Evolutionary conservation across 1,284 basidiomycete species (phyloP).

Genomic region (Schizopora paradoxa): DNA sequence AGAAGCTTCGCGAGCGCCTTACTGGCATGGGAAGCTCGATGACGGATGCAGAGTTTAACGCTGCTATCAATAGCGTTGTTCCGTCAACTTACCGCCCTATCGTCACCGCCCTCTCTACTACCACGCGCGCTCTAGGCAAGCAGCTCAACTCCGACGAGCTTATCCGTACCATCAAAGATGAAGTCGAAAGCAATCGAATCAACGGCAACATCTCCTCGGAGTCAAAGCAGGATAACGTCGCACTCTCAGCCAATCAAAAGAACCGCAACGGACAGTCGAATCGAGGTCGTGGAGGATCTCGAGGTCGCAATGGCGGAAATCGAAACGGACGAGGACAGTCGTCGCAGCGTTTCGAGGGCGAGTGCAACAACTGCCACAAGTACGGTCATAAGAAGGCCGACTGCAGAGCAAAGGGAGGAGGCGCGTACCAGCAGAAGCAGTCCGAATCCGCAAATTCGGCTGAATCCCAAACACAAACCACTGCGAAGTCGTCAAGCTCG

Average conservation of each 20-base stretch:
- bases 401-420: slow-evolving; percentile 14
- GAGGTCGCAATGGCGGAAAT: too few species aligned
- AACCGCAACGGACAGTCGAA: slow-evolving; percentile 7
- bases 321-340: too few species aligned
- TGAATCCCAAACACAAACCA: slow-evolving; percentile 21
- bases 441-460: slow-evolving; percentile 28
- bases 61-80: slow-evolving; percentile 4
- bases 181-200: not conserved
- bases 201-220: not conserved
- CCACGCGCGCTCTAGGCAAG: not conserved
- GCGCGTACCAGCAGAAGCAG: slow-evolving; percentile 22
- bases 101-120: not conserved
- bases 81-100: not conserved
- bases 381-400: not conserved
- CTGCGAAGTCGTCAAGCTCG: slow-evolving; percentile 16
- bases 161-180: not conserved
- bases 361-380: not conserved
- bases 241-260: too few species aligned
- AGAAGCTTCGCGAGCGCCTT: slow-evolving; percentile 23
- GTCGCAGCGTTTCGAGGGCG: too few species aligned
- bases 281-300: slow-evolving; percentile 3
- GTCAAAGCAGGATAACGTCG: too few species aligned
- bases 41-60: slow-evolving; percentile 19
- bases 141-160: not conserved
- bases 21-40: slow-evolving; percentile 22